A percentile compares a stretch with the other conserved stretches of the same genome.
Evolutionary conservation across 805 yeast species (phyloP).

Genomic region (Nakazawaea populi): DNA sequence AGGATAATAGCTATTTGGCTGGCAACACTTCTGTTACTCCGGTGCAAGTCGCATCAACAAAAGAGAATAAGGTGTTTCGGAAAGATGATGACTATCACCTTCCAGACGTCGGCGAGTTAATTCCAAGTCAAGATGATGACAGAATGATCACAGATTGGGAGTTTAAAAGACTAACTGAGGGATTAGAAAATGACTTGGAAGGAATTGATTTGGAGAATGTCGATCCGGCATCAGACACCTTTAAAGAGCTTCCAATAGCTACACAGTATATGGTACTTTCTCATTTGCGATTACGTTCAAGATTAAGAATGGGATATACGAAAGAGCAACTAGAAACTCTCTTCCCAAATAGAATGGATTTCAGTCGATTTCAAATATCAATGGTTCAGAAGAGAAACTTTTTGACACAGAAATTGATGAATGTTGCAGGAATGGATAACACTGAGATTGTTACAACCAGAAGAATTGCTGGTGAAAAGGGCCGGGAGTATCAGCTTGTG

Average conservation of each 20-base stretch:
- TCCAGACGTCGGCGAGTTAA: slow-evolving; percentile 60
- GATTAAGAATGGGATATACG: slow-evolving; percentile 92
- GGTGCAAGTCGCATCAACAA: slow-evolving; percentile 3
- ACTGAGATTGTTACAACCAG: slow-evolving; percentile 33
- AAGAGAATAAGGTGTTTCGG: slow-evolving; percentile 29
- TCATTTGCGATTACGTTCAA: slow-evolving; percentile 72
- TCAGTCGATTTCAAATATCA: slow-evolving; percentile 86
- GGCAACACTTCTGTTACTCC: neutral
- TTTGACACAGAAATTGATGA: slow-evolving; percentile 82
- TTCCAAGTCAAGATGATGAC: slow-evolving; percentile 51
- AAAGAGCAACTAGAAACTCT: slow-evolving; percentile 79
- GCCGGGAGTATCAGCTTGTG: slow-evolving; percentile 66
- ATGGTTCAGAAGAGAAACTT: slow-evolving; percentile 90
- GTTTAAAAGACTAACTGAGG: slow-evolving; percentile 51
- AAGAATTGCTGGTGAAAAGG: slow-evolving; percentile 80
- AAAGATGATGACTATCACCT: slow-evolving; percentile 80
- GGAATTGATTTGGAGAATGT: slow-evolving; percentile 65
- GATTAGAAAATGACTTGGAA: slow-evolving; percentile 55
- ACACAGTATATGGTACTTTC: slow-evolving; percentile 87
- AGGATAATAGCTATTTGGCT: slow-evolving; percentile 5
- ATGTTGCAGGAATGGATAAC: slow-evolving; percentile 72
- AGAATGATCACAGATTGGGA: slow-evolving; percentile 75
- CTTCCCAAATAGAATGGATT: slow-evolving; percentile 84
- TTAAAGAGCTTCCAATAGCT: slow-evolving; percentile 68
- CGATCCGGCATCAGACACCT: slow-evolving; percentile 80